Percentiles rank a stretch among this genome's conserved stretches.
Conservation (phyloP, 257 asterid species). For the Fraxinus americana region DNA sequence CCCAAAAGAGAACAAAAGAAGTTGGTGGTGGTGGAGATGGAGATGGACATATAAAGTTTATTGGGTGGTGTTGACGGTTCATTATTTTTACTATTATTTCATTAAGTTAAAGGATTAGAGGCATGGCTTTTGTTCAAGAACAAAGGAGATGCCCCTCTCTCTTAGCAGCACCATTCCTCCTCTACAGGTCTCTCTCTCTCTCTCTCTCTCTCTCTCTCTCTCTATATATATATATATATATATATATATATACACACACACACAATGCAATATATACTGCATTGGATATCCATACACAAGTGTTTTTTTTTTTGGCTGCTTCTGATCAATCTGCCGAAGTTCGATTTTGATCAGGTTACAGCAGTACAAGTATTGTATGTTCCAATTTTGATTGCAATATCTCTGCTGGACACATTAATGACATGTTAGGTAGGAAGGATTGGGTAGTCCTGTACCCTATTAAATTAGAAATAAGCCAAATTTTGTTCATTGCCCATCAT, state of each 20-base stretch:
- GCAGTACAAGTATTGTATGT: neutral
- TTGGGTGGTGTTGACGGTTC: conserved; percentile 16
- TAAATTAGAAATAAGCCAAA: too few relatives aligned
- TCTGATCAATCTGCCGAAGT: neutral
- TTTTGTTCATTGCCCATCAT: too few relatives aligned
- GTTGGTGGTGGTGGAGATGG: neutral
- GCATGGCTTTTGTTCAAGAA: conserved; percentile 31
- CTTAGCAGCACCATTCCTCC: conserved; percentile 9
- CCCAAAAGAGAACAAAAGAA: conserved; percentile 18
- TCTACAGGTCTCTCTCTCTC: conserved; percentile 15
- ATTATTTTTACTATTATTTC: neutral
- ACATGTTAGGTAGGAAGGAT: neutral
- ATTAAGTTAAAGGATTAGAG: conserved; percentile 10
- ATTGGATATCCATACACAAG: neutral
- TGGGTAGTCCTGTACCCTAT: too few relatives aligned
- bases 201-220: neutral
- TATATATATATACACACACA: too few relatives aligned
- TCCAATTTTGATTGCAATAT: neutral
- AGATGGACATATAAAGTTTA: conserved; percentile 10
- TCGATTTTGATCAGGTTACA: neutral
- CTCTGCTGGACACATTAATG: neutral
- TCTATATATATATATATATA: too few relatives aligned
- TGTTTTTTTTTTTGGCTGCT: too few relatives aligned
- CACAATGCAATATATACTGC: too few relatives aligned
- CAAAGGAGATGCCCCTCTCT: conserved; percentile 26